phyloP scores from a whole-genome alignment of 1,139 yeast species.

The Waltiozyma sp. region DNA sequence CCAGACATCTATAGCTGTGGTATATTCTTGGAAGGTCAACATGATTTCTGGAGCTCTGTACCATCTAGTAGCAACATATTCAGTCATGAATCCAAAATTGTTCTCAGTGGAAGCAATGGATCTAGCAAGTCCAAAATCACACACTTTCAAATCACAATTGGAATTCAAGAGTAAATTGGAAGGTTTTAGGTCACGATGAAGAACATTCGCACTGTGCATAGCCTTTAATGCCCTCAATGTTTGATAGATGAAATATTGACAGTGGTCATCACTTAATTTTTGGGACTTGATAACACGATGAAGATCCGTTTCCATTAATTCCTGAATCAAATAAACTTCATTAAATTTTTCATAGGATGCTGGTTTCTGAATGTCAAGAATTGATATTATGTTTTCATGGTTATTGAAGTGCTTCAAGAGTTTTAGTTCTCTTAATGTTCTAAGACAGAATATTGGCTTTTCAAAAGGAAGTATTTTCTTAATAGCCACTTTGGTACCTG shows the following conservation, averaged over 20 bases:
- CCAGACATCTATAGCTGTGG: slow-evolving; percentile 95
- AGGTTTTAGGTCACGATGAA: slow-evolving; percentile 91
- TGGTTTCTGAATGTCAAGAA: slow-evolving; percentile 87
- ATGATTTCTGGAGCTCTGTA: slow-evolving; percentile 95
- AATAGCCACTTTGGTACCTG: slow-evolving; percentile 86
- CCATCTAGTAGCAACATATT: slow-evolving; percentile 97
- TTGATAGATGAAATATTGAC: slow-evolving; percentile 88
- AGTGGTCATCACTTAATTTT: slow-evolving; percentile 77
- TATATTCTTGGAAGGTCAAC: slow-evolving; percentile 87
- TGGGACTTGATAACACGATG: slow-evolving; percentile 87
- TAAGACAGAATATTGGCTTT: slow-evolving; percentile 78
- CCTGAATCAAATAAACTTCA: slow-evolving; percentile 90
- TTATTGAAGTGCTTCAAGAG: slow-evolving; percentile 66
- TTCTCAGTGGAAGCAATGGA: slow-evolving; percentile 41
- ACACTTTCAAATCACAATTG: slow-evolving; percentile 85
- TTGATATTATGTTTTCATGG: slow-evolving; percentile 87
- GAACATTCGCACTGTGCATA: slow-evolving; percentile 81
- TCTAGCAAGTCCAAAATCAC: slow-evolving; percentile 92
- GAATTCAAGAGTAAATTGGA: slow-evolving; percentile 78
- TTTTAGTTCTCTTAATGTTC: slow-evolving; percentile 86
- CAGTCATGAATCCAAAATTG: slow-evolving; percentile 75
- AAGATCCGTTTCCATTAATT: slow-evolving; percentile 91
- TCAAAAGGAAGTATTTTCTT: slow-evolving; percentile 93
- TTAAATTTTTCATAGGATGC: slow-evolving; percentile 59
- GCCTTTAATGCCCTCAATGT: slow-evolving; percentile 82